These are phyloP conservation scores for Lipomyces kockii DNA, from an alignment of 805 yeast genomes.

Conservation along the genomic window DNA sequence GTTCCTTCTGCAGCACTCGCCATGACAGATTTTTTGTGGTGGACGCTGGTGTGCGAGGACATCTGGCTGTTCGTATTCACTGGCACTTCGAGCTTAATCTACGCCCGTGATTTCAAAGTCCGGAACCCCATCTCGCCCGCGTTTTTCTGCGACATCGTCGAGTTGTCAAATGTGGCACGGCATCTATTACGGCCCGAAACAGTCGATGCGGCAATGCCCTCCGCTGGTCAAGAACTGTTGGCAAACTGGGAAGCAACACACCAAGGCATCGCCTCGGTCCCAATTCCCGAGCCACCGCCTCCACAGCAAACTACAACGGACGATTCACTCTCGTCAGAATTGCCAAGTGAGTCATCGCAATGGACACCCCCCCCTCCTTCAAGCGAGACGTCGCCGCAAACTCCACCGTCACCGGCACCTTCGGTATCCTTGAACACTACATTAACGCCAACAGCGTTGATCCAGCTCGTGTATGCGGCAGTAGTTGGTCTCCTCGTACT, in stretches of 20 bases:
- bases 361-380: not conserved
- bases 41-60: conserved; percentile 26
- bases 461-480: conserved; percentile 26
- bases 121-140: conserved; percentile 17
- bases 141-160: conserved; percentile 19
- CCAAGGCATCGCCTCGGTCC: conserved; percentile 4
- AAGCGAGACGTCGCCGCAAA: conserved; percentile 7
- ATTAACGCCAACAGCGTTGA: conserved; percentile 16
- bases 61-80: conserved; percentile 26
- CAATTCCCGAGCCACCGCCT: conserved; percentile 1
- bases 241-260: conserved; percentile 20
- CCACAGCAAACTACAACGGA: not conserved
- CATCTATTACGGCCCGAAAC: conserved; percentile 21
- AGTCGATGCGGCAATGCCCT: not conserved
- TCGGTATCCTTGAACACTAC: not conserved
- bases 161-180: conserved; percentile 17
- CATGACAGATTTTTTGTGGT: conserved; percentile 26
- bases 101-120: conserved; percentile 14
- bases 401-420: not conserved
- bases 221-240: conserved; percentile 16
- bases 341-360: not conserved
- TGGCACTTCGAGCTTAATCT: conserved; percentile 20
- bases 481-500: conserved; percentile 26
- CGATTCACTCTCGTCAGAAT: not conserved
- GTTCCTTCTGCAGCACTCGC: conserved; percentile 10